A percentile compares a stretch with the other conserved stretches of the same genome.
phyloP scores from a whole-genome alignment of 106 monocot species.

The Dendrobium chrysotoxum region DNA sequence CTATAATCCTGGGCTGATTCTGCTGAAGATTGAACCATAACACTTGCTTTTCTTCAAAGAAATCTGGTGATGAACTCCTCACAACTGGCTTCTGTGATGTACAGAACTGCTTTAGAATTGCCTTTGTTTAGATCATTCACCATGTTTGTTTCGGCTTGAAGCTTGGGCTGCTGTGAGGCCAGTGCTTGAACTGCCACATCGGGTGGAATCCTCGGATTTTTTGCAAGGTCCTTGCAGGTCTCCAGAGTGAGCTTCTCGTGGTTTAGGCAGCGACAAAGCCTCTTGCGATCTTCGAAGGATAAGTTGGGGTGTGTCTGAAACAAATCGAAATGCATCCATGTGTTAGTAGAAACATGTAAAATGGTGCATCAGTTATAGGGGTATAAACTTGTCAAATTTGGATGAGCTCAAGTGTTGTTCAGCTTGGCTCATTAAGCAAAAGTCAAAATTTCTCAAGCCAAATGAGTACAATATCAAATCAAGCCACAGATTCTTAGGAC shows the following conservation, averaged over 20 bases:
- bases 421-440: too few relatives aligned
- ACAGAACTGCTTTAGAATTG: background rate
- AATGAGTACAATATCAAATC: too few relatives aligned
- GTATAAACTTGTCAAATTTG: too few relatives aligned
- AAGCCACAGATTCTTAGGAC: too few relatives aligned
- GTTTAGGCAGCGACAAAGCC: conserved; percentile 77
- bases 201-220: conserved; percentile 81
- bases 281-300: conserved; percentile 52
- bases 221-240: conserved; percentile 76
- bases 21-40: conserved; percentile 56
- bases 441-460: too few relatives aligned
- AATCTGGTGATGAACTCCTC: background rate
- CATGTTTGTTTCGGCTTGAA: background rate
- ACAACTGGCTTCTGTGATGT: background rate
- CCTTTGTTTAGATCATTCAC: background rate
- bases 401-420: too few relatives aligned
- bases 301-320: conserved; percentile 64
- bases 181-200: conserved; percentile 72
- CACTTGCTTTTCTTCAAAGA: conserved; percentile 35
- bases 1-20: conserved; percentile 67
- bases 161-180: conserved; percentile 49
- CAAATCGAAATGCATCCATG: background rate
- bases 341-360: too few relatives aligned
- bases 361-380: too few relatives aligned
- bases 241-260: conserved; percentile 84